Evolutionary conservation across 225 moss, liverwort and hornwort species (phyloP).

Genomic region (Pseudisothecium myosuroides): DNA sequence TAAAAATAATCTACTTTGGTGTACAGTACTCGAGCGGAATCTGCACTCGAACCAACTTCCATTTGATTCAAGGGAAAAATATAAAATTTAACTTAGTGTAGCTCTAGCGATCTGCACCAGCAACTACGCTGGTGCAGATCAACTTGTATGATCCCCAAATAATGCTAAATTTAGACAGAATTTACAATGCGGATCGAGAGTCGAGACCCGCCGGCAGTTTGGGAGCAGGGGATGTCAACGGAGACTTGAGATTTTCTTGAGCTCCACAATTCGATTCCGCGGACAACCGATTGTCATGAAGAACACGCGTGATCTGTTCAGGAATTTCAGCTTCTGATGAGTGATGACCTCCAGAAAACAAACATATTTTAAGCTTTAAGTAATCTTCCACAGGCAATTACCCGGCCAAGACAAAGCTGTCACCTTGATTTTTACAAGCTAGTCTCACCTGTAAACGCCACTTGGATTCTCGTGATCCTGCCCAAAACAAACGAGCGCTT

Average conservation of each 20-base stretch:
- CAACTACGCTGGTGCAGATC: no score
- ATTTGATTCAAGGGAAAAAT: background rate
- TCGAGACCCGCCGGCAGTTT: background rate
- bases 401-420: background rate
- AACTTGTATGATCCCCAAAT: background rate
- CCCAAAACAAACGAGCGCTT: background rate
- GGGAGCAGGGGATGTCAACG: background rate
- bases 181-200: background rate
- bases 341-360: no score
- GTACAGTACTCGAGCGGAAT: background rate
- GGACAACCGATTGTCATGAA: background rate
- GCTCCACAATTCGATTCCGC: background rate
- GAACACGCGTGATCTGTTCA: background rate
- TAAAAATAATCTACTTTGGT: no score
- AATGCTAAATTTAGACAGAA: no score
- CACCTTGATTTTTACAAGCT: background rate
- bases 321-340: background rate
- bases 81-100: no score
- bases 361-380: background rate
- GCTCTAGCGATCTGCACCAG: background rate
- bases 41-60: background rate
- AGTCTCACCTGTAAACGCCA: background rate
- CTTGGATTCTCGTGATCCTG: background rate
- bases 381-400: background rate
- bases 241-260: background rate